These are phyloP conservation scores for Penicillium manginii DNA, from an alignment of 495 filamentous ascomycete species.

Conservation along the genomic window DNA sequence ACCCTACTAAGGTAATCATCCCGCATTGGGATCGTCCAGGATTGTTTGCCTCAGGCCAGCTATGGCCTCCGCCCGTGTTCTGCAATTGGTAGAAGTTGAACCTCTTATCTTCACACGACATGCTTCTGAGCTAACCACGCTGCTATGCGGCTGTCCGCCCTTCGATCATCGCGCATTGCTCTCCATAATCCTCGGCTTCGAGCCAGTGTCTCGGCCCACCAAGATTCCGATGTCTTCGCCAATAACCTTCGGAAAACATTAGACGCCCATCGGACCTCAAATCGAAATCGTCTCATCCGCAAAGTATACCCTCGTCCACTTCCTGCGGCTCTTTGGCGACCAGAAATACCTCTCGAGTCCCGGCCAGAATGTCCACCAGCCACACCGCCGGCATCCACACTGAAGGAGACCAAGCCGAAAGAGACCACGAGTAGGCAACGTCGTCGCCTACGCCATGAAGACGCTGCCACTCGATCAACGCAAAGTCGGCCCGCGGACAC, in stretches of 20 bases:
- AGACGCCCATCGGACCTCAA: conserved; percentile 54
- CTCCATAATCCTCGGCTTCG: conserved; percentile 24
- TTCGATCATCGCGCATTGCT: conserved; percentile 18
- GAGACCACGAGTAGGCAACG: conserved; percentile 9
- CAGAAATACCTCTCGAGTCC: conserved; percentile 25
- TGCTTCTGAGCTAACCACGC: conserved; percentile 22
- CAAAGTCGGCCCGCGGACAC: conserved; percentile 2
- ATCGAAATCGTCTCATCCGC: conserved; percentile 49
- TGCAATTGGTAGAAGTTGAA: neutral
- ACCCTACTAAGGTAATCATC: neutral
- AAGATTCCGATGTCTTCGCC: conserved; percentile 34
- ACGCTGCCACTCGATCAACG: conserved; percentile 1
- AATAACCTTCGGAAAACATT: conserved; percentile 51
- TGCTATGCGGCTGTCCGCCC: conserved; percentile 33
- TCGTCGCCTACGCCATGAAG: conserved; percentile 11
- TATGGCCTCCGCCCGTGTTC: neutral
- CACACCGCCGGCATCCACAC: conserved; percentile 1
- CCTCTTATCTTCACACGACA: conserved; percentile 6
- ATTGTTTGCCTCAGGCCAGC: neutral
- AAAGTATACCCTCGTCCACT: conserved; percentile 25
- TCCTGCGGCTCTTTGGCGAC: conserved; percentile 27
- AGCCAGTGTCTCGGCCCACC: conserved; percentile 7
- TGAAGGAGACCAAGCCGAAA: conserved; percentile 6
- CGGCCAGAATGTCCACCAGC: conserved; percentile 24
- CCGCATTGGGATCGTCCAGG: neutral